Evolutionary conservation across 768 basidiomycete genomes (phyloP), one percentile per base, ranked within the genome.

Genomic region (Rhodosporidiobolus odoratus): DNA sequence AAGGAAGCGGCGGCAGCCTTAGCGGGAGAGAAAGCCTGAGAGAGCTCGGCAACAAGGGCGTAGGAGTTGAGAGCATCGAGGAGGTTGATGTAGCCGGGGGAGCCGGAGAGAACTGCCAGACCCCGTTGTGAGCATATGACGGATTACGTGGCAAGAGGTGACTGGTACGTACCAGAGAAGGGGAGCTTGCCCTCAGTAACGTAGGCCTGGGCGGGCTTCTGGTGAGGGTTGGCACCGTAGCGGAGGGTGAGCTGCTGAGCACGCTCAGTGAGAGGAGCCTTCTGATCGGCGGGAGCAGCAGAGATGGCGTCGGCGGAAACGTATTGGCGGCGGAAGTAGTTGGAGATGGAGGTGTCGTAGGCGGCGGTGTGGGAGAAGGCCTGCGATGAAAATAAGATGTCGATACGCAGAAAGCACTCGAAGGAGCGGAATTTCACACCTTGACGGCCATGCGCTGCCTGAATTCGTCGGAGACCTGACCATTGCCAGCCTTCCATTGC

Each of bases 51-150:
- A 66, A 99, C 96, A 48, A 99, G 86, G 2, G 91, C 94, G 78
- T 89, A 99, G 6, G 95, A 95, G 82, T 97, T 97, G 76, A 99
- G 86, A 1, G 94, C 96, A 77, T 98, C 96, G 62, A 99, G 84
- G 12, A 98, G 86, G 83, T 99, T 99, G 83, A 99, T 98, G 80
- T 97, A 97, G 32, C 96, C 96, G 16, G 96, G 96, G 13, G 94
- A 92, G 16, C 96, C 95, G 76, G 87, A 88, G 21, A 98, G 84
- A 53, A 89, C 95, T 95, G 77, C 6, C n/a, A 23, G 32, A 32
- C 73, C 69, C 52, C 21, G 27, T 21, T 43, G 7, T 35, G n/a
- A 17, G 32, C 25, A 34, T 10, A 47, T 27, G 19, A 40, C 32
- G 5, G 30, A n/a, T 4, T 9, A 40, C 41, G 32, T 50, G 27